Evolutionary conservation across 495 filamentous ascomycete genomes (phyloP).

Genomic region (Penicillium paradoxum): DNA sequence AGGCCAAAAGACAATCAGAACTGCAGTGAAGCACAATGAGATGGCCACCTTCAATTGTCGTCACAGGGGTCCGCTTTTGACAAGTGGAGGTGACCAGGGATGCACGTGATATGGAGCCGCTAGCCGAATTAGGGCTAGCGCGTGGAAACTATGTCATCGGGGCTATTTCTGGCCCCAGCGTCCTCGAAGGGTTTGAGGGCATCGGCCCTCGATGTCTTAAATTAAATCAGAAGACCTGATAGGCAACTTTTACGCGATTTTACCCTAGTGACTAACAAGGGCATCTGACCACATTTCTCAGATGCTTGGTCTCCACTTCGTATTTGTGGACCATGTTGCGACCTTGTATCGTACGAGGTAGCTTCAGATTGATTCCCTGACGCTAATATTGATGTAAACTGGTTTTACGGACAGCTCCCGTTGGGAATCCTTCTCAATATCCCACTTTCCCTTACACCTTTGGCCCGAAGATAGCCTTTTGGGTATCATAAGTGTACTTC

Average conservation of each 20-base stretch:
- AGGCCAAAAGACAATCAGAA: not conserved
- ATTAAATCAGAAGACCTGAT: not conserved
- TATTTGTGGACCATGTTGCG: not conserved
- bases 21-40: not conserved
- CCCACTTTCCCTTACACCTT: slow-evolving; percentile 12
- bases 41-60: not conserved
- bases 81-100: not conserved
- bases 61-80: slow-evolving; percentile 9
- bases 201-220: not conserved
- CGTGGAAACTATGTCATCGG: not conserved
- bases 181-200: not conserved
- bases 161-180: not conserved
- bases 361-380: not conserved
- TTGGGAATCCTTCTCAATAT: too few relatives aligned
- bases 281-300: not conserved
- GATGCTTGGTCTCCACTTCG: not conserved
- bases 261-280: not conserved
- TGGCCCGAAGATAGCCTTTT: slow-evolving; percentile 56
- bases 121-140: not conserved
- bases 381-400: not conserved
- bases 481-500: slow-evolving; percentile 70
- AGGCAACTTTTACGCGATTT: not conserved
- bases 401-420: too few relatives aligned
- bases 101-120: not conserved
- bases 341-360: not conserved